Conservation (phyloP, 2,329 filamentous ascomycete species). For the Aspergillus vadensis region DNA sequence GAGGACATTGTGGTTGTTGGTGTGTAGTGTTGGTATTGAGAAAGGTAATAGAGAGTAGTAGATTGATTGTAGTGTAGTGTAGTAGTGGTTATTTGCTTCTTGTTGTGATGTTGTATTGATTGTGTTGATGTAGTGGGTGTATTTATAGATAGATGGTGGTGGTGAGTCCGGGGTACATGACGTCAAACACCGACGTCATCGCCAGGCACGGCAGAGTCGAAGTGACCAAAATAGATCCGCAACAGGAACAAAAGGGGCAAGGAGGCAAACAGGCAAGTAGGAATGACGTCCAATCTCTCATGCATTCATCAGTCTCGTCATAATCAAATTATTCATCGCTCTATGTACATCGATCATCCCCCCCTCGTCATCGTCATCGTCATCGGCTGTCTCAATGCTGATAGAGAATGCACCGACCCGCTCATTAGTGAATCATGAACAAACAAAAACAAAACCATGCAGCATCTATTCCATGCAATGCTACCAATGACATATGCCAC, state of each 20-base stretch:
- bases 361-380: not conserved
- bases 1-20: conserved; percentile 27
- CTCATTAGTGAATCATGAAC: not conserved
- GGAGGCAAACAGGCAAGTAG: not conserved
- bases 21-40: not conserved
- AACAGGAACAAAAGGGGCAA: not conserved
- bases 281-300: not conserved
- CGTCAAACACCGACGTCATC: not conserved
- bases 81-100: no score
- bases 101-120: not conserved
- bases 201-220: not conserved
- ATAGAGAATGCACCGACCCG: not conserved
- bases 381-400: not conserved
- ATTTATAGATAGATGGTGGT: not conserved
- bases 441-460: not conserved
- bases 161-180: not conserved
- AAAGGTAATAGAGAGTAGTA: not conserved
- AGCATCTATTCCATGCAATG: not conserved
- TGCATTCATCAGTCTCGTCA: conserved; percentile 2
- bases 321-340: not conserved
- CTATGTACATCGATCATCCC: not conserved
- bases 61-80: no score
- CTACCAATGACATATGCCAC: conserved; percentile 60
- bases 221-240: not conserved
- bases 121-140: not conserved